Percentiles rank a stretch among this genome's conserved stretches.
These are phyloP conservation scores for Polytrichum commune DNA, from an alignment of 225 moss, liverwort and hornwort species.

Conservation along the genomic window DNA sequence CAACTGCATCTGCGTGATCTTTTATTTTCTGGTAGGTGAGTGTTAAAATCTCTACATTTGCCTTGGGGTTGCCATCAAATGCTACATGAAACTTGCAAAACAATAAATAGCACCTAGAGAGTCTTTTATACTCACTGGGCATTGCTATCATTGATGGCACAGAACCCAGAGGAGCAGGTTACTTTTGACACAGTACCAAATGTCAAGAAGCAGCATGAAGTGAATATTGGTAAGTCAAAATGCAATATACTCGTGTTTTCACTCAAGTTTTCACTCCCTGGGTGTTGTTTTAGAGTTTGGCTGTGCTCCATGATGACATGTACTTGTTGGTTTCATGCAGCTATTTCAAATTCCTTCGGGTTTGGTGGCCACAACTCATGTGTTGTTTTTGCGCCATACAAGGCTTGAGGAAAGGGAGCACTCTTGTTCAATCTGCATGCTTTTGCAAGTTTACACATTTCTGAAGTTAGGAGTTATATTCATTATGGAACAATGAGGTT, in stretches of 20 bases:
- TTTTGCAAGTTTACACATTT: too few relatives aligned
- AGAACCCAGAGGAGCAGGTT: slow-evolving; percentile 77
- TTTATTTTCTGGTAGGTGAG: too few relatives aligned
- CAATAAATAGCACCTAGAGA: too few relatives aligned
- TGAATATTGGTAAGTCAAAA: slow-evolving; percentile 61
- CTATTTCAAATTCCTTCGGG: slow-evolving; percentile 81
- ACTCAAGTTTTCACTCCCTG: neutral
- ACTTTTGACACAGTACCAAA: slow-evolving; percentile 95
- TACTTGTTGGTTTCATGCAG: slow-evolving; percentile 31
- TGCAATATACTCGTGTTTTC: neutral
- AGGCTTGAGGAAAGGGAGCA: slow-evolving; percentile 17
- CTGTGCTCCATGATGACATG: slow-evolving; percentile 2
- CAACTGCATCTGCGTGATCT: too few relatives aligned
- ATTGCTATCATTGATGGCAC: slow-evolving; percentile 9
- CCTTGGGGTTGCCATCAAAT: too few relatives aligned
- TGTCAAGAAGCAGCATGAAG: slow-evolving; percentile 82
- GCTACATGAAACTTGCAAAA: too few relatives aligned
- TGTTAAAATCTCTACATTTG: too few relatives aligned
- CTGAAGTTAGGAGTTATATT: too few relatives aligned
- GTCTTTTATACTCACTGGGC: too few relatives aligned
- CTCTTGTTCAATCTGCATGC: too few relatives aligned
- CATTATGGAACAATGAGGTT: too few relatives aligned
- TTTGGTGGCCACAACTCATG: slow-evolving; percentile 92
- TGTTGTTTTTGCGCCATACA: slow-evolving; percentile 75
- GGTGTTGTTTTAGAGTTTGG: neutral